Evolutionary conservation across 345 rosid genomes (phyloP).

Genomic region (Lenwebbia sp.): DNA sequence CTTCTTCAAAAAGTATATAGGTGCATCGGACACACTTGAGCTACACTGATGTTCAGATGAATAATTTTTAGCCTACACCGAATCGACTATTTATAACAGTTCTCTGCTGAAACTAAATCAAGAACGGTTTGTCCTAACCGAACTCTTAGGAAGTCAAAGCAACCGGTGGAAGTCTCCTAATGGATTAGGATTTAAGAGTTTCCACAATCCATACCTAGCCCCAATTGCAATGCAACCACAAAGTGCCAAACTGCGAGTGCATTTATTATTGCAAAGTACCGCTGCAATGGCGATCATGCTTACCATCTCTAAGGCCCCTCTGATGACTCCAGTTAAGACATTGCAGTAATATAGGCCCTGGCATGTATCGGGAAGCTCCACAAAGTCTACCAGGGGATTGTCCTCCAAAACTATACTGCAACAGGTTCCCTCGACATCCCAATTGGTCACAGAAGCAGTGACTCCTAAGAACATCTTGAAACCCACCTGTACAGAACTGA

Average conservation of each 20-base stretch:
- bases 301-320: constrained; percentile 95
- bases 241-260: background rate
- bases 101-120: background rate
- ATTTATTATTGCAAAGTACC: background rate
- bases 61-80: background rate
- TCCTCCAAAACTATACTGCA: constrained; percentile 82
- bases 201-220: background rate
- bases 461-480: constrained; percentile 96
- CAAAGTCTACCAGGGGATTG: constrained; percentile 88
- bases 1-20: background rate
- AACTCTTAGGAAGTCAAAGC: background rate
- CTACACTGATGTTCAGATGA: background rate
- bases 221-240: background rate
- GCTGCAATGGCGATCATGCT: background rate
- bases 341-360: constrained; percentile 92
- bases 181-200: background rate
- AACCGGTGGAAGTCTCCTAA: background rate
- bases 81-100: background rate
- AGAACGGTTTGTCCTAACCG: background rate
- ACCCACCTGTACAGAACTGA: constrained; percentile 44
- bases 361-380: constrained; percentile 90
- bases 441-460: constrained; percentile 68
- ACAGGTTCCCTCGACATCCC: constrained; percentile 83
- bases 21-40: background rate
- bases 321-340: constrained; percentile 75